Evolutionary conservation across 2,329 filamentous ascomycete species (phyloP).

Genomic region (Botryotinia narcissicola): DNA sequence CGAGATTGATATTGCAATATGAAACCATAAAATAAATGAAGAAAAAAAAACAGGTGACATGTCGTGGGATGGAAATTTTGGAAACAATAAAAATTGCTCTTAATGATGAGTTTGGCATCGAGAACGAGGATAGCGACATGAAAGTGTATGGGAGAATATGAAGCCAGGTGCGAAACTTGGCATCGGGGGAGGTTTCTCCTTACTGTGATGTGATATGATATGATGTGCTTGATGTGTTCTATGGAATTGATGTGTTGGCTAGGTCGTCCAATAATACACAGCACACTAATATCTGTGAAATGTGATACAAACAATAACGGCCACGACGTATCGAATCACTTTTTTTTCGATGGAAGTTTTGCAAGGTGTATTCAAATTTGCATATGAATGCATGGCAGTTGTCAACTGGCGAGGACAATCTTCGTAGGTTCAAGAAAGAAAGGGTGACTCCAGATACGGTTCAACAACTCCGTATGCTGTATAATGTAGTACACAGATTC

Average conservation of each 20-base stretch:
- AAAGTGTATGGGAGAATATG: neutral
- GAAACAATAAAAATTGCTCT: neutral
- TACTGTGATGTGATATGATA: neutral
- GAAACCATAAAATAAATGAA: neutral
- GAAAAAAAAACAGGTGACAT: neutral
- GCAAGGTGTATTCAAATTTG: neutral
- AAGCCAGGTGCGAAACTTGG: neutral
- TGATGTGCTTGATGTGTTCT: slow-evolving; percentile 1
- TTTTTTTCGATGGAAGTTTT: neutral
- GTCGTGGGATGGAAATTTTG: slow-evolving; percentile 7
- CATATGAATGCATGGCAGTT: slow-evolving; percentile 1
- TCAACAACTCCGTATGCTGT: neutral
- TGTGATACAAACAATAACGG: slow-evolving; percentile 3
- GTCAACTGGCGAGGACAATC: slow-evolving; percentile 1
- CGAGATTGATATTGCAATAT: neutral
- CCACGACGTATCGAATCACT: neutral
- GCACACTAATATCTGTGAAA: neutral
- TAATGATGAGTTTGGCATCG: neutral
- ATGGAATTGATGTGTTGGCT: slow-evolving; percentile 11
- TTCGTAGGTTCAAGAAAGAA: neutral
- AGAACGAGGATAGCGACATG: neutral
- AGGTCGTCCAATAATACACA: slow-evolving; percentile 14
- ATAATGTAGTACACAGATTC: slow-evolving; percentile 1
- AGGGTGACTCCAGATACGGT: neutral
- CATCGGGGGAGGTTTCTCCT: neutral